A percentile compares a stretch with the other conserved stretches of the same genome.
phyloP scores from a whole-genome alignment of 139 green algal species.

The Gonium pectorale region DNA sequence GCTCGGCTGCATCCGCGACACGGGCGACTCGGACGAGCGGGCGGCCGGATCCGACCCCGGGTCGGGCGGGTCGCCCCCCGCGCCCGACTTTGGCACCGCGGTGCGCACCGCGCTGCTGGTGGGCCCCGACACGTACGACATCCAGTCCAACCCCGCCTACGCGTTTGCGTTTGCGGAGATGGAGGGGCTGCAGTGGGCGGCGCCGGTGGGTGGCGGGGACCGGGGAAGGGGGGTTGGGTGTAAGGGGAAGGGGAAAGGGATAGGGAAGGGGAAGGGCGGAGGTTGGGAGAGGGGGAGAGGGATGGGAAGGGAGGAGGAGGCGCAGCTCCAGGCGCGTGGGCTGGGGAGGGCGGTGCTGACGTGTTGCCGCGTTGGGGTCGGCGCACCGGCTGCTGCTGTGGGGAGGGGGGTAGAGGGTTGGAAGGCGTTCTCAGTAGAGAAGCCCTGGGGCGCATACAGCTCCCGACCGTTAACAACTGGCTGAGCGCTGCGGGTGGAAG shows the following conservation, averaged over 20 bases:
- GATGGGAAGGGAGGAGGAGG: not conserved
- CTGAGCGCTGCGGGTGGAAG: too few relatives aligned
- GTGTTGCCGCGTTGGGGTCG: too few relatives aligned
- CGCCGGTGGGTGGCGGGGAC: not conserved
- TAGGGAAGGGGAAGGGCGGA: not conserved
- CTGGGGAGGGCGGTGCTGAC: not conserved
- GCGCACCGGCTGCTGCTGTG: too few relatives aligned
- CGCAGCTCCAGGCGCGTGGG: not conserved
- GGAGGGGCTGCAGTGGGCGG: slow-evolving; percentile 38
- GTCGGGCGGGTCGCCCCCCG: too few relatives aligned
- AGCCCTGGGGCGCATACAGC: too few relatives aligned
- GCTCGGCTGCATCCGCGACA: not conserved
- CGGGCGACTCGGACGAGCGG: not conserved
- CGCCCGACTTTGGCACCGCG: slow-evolving; percentile 61
- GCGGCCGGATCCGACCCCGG: too few relatives aligned
- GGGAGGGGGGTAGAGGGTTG: too few relatives aligned
- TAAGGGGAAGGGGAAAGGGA: not conserved
- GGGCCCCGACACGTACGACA: slow-evolving; percentile 48
- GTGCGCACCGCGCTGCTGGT: slow-evolving; percentile 62
- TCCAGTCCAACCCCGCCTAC: slow-evolving; percentile 45
- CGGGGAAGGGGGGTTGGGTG: not conserved
- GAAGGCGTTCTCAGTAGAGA: too few relatives aligned
- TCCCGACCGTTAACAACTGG: too few relatives aligned
- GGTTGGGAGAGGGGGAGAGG: not conserved
- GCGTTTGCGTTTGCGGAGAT: slow-evolving; percentile 31